Evolutionary conservation across 2,329 filamentous ascomycete genomes (phyloP).

Genomic region (Ceratocystis ficicola): DNA sequence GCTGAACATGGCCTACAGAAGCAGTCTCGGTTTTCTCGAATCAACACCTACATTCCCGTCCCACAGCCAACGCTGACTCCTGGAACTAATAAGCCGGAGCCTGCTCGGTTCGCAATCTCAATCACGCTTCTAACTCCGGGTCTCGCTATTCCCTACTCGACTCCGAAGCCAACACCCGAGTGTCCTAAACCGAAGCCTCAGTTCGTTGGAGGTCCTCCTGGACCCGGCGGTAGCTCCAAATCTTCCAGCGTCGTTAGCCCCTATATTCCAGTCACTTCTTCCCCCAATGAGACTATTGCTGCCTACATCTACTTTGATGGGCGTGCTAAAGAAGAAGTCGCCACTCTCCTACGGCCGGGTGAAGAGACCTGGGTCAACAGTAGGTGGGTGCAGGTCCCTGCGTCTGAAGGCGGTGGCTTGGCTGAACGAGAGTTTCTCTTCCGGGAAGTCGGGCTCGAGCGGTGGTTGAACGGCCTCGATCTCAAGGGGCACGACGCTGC

Average conservation of each 20-base stretch:
- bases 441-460: slow-evolving; percentile 86
- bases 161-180: slow-evolving; percentile 62
- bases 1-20: slow-evolving; percentile 91
- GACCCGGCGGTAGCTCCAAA: slow-evolving; percentile 39
- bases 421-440: slow-evolving; percentile 96
- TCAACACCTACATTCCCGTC: slow-evolving; percentile 94
- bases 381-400: slow-evolving; percentile 88
- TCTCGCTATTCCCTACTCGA: slow-evolving; percentile 82
- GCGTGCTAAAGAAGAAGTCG: slow-evolving; percentile 87
- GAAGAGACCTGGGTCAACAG: slow-evolving; percentile 99
- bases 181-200: slow-evolving; percentile 74
- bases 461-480: slow-evolving; percentile 93
- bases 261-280: slow-evolving; percentile 85
- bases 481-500: slow-evolving; percentile 86
- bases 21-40: slow-evolving; percentile 78
- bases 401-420: slow-evolving; percentile 80
- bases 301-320: slow-evolving; percentile 99
- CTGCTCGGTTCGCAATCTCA: slow-evolving; percentile 93
- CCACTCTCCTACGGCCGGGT: slow-evolving; percentile 77
- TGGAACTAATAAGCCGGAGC: slow-evolving; percentile 64
- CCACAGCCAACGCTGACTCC: slow-evolving; percentile 62
- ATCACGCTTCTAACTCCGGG: slow-evolving; percentile 88
- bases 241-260: slow-evolving; percentile 53
- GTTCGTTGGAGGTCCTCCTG: slow-evolving; percentile 60
- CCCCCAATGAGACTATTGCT: slow-evolving; percentile 90